Evolutionary conservation across 768 basidiomycete species (phyloP).

Genomic region (Naganishia antarctica): DNA sequence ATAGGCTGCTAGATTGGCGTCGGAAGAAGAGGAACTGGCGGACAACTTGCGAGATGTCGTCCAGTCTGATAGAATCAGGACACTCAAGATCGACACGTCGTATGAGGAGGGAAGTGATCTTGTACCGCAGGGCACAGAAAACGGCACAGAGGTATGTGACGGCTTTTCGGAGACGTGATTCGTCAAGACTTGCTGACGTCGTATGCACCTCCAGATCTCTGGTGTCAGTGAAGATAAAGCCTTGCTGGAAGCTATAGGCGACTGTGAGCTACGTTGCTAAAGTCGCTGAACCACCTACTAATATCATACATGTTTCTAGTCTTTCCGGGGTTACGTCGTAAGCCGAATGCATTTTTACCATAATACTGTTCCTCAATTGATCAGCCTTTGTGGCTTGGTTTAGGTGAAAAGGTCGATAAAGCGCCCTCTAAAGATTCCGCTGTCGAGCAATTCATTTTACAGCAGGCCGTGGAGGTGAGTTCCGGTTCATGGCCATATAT

Average conservation of each 20-base stretch:
- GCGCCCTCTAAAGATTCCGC: not conserved
- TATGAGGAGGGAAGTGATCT: not conserved
- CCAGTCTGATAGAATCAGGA: not conserved
- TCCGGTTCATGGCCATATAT: not conserved
- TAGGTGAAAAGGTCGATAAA: slow-evolving; percentile 6
- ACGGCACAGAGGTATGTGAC: not conserved
- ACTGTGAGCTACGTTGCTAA: not conserved
- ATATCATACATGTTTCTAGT: not conserved
- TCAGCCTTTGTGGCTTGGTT: not conserved
- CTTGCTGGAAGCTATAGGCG: not conserved
- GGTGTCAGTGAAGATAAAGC: not conserved
- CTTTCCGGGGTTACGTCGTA: slow-evolving; percentile 16
- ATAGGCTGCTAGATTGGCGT: slow-evolving; percentile 7
- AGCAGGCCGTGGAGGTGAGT: not conserved
- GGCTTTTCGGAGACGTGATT: not conserved
- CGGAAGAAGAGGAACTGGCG: slow-evolving; percentile 4
- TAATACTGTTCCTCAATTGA: too few species aligned
- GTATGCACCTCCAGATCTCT: not conserved
- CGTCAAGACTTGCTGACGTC: too few species aligned
- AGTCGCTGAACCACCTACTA: not conserved
- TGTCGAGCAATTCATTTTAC: not conserved
- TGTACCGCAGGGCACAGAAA: slow-evolving; percentile 4
- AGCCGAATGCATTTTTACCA: not conserved
- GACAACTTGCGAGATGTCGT: not conserved
- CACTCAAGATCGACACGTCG: slow-evolving; percentile 15